phyloP scores from a whole-genome alignment of 108 stramenopile genomes.

The Conticribra guillardii region DNA sequence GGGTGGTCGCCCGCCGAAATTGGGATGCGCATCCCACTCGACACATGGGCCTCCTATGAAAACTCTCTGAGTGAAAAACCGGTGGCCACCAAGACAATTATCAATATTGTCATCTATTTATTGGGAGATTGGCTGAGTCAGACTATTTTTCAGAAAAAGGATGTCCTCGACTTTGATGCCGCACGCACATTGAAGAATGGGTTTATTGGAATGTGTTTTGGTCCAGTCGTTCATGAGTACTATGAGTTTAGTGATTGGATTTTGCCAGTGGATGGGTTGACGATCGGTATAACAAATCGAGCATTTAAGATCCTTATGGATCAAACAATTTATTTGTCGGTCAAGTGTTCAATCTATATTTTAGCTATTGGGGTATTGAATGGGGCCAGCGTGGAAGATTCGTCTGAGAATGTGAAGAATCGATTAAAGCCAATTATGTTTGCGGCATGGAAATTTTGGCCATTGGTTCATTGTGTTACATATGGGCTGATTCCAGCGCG shows the following conservation, averaged over 20 bases:
- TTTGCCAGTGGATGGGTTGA: conserved; percentile 82
- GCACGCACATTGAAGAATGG: conserved; percentile 86
- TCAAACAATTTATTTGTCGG: conserved; percentile 90
- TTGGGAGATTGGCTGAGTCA: conserved; percentile 95
- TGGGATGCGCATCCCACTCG: conserved; percentile 85
- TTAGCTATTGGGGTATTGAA: conserved; percentile 79
- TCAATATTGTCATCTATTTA: conserved; percentile 94
- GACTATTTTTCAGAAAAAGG: conserved; percentile 80
- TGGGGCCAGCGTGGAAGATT: conserved; percentile 69
- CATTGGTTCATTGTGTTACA: conserved; percentile 91
- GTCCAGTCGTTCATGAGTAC: conserved; percentile 93
- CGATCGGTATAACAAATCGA: conserved; percentile 71
- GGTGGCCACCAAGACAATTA: conserved; percentile 90
- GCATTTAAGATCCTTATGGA: conserved; percentile 95
- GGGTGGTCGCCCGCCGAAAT: conserved; percentile 86
- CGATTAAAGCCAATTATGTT: conserved; percentile 85
- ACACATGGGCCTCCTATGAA: conserved; percentile 91
- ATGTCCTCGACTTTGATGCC: conserved; percentile 89
- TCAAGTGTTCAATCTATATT: conserved; percentile 92
- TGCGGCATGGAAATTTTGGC: conserved; percentile 97
- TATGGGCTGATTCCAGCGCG: conserved; percentile 88
- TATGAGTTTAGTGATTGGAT: conserved; percentile 93
- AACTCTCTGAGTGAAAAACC: conserved; percentile 80
- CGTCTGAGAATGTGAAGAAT: conserved; percentile 65
- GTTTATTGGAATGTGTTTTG: conserved; percentile 92